Base-by-base conservation (phyloP, 495 filamentous ascomycete species). In the Copromyces sp. region DNA sequence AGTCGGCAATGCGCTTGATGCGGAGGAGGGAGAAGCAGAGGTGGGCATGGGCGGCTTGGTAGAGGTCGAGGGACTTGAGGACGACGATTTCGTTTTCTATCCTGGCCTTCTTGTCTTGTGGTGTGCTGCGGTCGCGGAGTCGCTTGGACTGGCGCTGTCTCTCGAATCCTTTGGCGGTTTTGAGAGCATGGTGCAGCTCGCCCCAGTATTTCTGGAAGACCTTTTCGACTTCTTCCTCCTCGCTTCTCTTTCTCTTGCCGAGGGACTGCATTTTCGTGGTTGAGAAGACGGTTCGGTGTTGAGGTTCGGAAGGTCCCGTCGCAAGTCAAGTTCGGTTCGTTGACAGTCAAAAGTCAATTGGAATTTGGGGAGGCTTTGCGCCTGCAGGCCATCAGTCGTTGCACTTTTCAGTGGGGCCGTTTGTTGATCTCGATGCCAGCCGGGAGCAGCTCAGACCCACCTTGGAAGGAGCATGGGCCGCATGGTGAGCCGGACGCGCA, bases 91-190 rank as follows among this genome's bases (percentile, higher is more conserved):
- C 94, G 68, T 86, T 87, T 74, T 90, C 86, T n/a, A 95, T 80
- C 24, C 93, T 83, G 41, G 80, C 77, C 32, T 81, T 74, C 79
- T 87, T 84, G 24, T 84, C 83, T 17, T 86, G 81, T n/a, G 86
- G 83, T 29, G 80, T 70, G 75, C 84, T 87, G 3, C 90, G 89
- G 38, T 89, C 89, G 80, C 91, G 94, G 32, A 91, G 83, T 42
- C 94, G 83, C 70, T 93, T 90, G 39, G 91, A 89, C 61, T 94
- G 85, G 72, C 97, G 97, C 82, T 97, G 94, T 74, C 93, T 86
- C 82, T 97, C 94, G 80, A 95, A 95, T 17, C 92, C 93, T 72
- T 93, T 94, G 37, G 91, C 92, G 1, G 88, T 83, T 80, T 95
- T 97, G 44, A 97, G 84, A 0, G 89, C 91, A 29, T 89, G 86